Base-by-base conservation (phyloP, 225 moss, liverwort and hornwort species). In the Pseudisothecium myosuroides region DNA sequence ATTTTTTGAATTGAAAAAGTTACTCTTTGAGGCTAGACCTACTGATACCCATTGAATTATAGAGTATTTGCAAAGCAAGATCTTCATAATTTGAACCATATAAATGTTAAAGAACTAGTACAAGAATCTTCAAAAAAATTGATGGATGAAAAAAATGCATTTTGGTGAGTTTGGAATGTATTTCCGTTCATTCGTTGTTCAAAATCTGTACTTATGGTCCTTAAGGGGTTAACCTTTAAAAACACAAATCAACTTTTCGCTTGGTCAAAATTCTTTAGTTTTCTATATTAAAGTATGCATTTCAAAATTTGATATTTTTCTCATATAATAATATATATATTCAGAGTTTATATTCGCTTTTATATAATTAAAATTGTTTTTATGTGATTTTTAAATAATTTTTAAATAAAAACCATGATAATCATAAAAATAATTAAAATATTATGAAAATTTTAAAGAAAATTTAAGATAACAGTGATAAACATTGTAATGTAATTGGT, bases 241-340 rank as follows among this genome's bases (percentile, higher is more conserved):
- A 11, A 4, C 7, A 18, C 24, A 69, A 39, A 39, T 39, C 69
- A 69, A 69, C 14, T 39, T n/a, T 4, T 1, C 0, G 0, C 0
- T 39, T 10, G 3, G 10, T 73, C 10, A 45, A 45, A 16, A 10
- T 45, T 73, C 6, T 72, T 28, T 39, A 24, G 8, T 24, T 39
- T 39, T 69, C 4, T 39, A 12, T 37, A n/a, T n/a, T 22, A 10
- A 68, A 68, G 13, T 12, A 21, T 4, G 1, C 1, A 37, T 67
- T 37, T 37, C 37, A 67, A 37, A 37, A 36, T 2, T 67, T 12
- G 12, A n/a, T 12, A 37, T 6, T 67, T 67, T 37, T 63, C 5
- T 18, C 11, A 66, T 37, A 3, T 66, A 66, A 0, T 11, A 66
- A 36, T 66, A 14, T 36, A 14, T 36, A 3, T 36, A 66, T 66